Evolutionary conservation across 345 rosid species (phyloP).

Genomic region (Cardiospermum halicacabum): DNA sequence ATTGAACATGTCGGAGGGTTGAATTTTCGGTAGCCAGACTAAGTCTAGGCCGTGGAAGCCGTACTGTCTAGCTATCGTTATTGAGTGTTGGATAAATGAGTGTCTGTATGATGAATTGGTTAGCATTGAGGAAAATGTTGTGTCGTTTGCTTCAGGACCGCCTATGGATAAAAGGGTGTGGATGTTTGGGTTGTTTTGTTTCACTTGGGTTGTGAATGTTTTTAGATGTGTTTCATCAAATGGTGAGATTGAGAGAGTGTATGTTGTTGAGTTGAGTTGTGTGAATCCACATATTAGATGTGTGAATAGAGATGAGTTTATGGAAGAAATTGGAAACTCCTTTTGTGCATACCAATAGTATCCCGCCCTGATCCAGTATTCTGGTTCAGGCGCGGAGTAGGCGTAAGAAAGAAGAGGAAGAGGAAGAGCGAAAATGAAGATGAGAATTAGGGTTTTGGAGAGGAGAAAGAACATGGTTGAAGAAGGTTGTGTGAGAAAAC

Average conservation of each 20-base stretch:
- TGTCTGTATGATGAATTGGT: neutral
- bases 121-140: neutral
- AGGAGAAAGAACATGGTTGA: too few species aligned
- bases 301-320: conserved; percentile 22
- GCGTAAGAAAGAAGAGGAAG: neutral
- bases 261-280: neutral
- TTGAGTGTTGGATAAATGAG: neutral
- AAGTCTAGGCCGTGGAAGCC: conserved; percentile 2
- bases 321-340: conserved; percentile 19
- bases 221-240: neutral
- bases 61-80: neutral
- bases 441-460: too few species aligned
- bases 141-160: neutral
- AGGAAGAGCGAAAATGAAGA: too few species aligned
- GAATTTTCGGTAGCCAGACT: neutral
- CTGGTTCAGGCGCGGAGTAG: neutral
- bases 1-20: neutral
- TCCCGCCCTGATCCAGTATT: conserved; percentile 26
- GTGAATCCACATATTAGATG: conserved; percentile 26
- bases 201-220: neutral
- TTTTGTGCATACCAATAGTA: conserved; percentile 18
- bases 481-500: too few species aligned
- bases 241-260: neutral
- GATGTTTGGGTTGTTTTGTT: neutral
- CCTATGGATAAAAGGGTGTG: neutral